phyloP scores from a whole-genome alignment of 148 eudicot genomes.

The Tetragonia tetragonoides region DNA sequence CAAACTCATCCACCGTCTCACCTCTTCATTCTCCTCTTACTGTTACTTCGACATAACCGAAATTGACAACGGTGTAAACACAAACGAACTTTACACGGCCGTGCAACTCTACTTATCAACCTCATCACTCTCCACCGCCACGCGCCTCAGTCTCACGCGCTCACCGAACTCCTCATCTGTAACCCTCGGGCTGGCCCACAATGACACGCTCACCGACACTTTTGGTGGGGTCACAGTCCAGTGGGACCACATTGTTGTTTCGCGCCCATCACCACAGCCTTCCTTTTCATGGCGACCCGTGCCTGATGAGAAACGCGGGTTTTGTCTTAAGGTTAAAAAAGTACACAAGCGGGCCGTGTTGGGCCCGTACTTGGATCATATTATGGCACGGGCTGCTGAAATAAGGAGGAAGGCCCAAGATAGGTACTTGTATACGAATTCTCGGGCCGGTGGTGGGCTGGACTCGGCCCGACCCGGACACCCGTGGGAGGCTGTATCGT shows the following conservation, averaged over 20 bases:
- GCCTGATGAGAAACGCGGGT: constrained; percentile 83
- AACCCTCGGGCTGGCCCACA: constrained; percentile 70
- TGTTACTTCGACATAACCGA: constrained; percentile 93
- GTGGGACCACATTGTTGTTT: constrained; percentile 87
- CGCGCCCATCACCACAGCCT: constrained; percentile 39
- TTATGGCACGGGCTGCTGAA: constrained; percentile 56
- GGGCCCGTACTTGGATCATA: constrained; percentile 56
- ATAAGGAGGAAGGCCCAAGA: constrained; percentile 60
- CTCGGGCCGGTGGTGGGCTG: constrained; percentile 65
- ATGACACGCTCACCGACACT: constrained; percentile 62
- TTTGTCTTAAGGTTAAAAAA: constrained; percentile 60
- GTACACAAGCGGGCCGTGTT: constrained; percentile 37
- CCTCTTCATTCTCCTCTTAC: constrained; percentile 57
- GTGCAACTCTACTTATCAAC: constrained; percentile 82
- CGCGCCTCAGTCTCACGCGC: constrained; percentile 68
- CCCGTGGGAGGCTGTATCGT: constrained; percentile 96
- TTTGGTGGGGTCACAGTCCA: constrained; percentile 44
- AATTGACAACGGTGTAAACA: constrained; percentile 83
- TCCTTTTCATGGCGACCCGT: constrained; percentile 85
- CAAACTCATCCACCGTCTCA: constrained; percentile 49
- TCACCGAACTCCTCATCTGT: constrained; percentile 66
- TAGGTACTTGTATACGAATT: constrained; percentile 68
- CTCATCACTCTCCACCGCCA: constrained; percentile 47
- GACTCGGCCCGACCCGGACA: constrained; percentile 64
- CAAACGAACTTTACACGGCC: constrained; percentile 94